Evolutionary conservation across 2,329 filamentous ascomycete genomes (phyloP), one percentile per base, ranked within the genome.

Genomic region (Sarocladium kiliense): DNA sequence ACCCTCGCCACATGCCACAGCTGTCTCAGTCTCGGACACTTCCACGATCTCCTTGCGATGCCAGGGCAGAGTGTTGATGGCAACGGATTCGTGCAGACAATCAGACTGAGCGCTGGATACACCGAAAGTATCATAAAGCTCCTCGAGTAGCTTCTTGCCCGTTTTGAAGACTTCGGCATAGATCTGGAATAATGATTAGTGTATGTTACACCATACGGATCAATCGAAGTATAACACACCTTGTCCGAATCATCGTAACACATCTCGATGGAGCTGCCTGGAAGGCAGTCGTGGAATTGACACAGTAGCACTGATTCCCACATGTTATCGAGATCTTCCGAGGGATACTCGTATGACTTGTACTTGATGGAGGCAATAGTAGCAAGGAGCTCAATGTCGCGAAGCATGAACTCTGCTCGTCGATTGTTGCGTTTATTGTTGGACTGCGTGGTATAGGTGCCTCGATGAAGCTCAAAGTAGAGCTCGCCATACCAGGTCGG

Each of bases 401-500:
- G 87, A 54, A 99, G 79, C 73, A 96, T 71, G 54, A 88, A 84
- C 71, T 99, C 94, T 0, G 90, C 81, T 66, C 86, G 88, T 55
- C 94, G 84, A 68, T 97, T 99, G 76, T 95, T 93, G 63, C 85
- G 84, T 76, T 99, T 99, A 77, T 96, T 99, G 74, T 97, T 96
- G 57, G 92, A 88, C 70, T 97, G 93, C 0, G 93, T 97, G 3
- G 94, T 99, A 73, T 97, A 97, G 12, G 93, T 97, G 54, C 94
- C 94, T 58, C 94, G 88, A 69, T 99, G 94, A 50, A 99, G 81
- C 72, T 99, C 94, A 69, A 99, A 96, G 74, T 99, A 99, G 9
- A 99, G 80, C 74, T 99, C 94, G 41, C 94, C 94, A 68, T 96
- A 96, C 94, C 94, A 99, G 1, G 94, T 97, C 23, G 91, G 89